Evolutionary conservation across 2,329 filamentous ascomycete species (phyloP), one percentile per base, ranked within the genome.

Genomic region (Biscogniauxia mediterranea): DNA sequence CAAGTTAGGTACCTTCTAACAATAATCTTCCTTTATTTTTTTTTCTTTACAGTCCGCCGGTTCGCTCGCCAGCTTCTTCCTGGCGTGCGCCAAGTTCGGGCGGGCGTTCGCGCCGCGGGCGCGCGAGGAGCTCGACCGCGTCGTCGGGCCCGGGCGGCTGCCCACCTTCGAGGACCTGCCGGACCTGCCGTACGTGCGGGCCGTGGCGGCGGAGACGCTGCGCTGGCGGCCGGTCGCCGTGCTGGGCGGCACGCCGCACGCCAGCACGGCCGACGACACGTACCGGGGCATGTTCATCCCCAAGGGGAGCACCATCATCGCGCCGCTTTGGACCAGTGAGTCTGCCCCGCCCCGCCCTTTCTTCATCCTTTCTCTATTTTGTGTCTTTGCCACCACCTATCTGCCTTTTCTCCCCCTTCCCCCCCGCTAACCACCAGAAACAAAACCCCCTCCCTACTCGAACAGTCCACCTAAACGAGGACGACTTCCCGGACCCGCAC

Each of bases 41-140:
- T 28, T 28, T 28, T 28, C 26, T 28, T 28, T 28, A 28, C 78
- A 71, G 79, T 85, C 65, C 60, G 83, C 64, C 69, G 84, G 59
- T 61, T 85, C 73, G 61, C 79, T 71, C 62, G 81, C 61, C 0
- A 85, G 75, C n/a, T 79, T 85, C 67, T 75, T 83, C 20, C 75
- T 86, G 0, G 83, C 82, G 0, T 85, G 85, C 70, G 78, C 75
- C 17, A 74, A 83, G n/a, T 81, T 80, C 32, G 81, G 79, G 1
- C 80, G 79, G 0, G 77, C 79, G 7, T 80, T 83, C 19, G 78
- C 85, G 23, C 77, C 76, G 0, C 69, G 65, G 69, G 79, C 67
- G 66, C 80, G 75, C 8, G 73, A 73, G 17, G 77, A 80, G 53
- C 71, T 80, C 0, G 77, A 79, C 42, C 62, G 70, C 3, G 74